These are phyloP conservation scores for Phyllostachys edulis DNA, from an alignment of 176 grass and related monocot genomes.

Conservation along the genomic window DNA sequence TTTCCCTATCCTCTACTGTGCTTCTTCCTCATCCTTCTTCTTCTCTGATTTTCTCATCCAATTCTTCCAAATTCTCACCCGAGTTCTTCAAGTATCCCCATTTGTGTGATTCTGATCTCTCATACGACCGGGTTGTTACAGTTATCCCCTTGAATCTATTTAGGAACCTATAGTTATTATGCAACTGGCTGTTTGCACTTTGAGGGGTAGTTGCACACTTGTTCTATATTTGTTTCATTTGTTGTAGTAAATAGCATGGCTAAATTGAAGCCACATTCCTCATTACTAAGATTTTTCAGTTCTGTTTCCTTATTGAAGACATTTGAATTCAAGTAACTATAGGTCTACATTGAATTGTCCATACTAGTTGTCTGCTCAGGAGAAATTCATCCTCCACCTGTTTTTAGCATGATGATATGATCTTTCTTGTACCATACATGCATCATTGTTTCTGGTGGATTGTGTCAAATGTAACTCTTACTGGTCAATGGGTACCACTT, in stretches of 20 bases:
- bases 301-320: slow-evolving; percentile 8
- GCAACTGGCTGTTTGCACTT: not conserved
- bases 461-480: not conserved
- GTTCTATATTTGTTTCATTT: not conserved
- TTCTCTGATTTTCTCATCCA: too few species aligned
- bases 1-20: too few species aligned
- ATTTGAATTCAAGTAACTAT: not conserved
- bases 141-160: not conserved
- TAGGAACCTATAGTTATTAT: not conserved
- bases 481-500: not conserved
- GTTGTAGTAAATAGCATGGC: not conserved
- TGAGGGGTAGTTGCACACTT: not conserved
- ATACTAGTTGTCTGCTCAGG: not conserved
- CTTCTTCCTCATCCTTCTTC: too few species aligned
- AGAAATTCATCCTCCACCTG: slow-evolving; percentile 6
- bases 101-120: too few species aligned
- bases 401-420: not conserved
- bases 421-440: not conserved
- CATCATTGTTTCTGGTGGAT: not conserved
- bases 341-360: not conserved
- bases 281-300: not conserved
- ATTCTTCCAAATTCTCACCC: too few species aligned
- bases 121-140: too few species aligned
- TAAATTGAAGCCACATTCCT: not conserved
- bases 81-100: too few species aligned